A percentile compares a stretch with the other conserved stretches of the same genome.
Evolutionary conservation across 495 filamentous ascomycete species (phyloP).

Genomic region (Daldinia vernicosa): DNA sequence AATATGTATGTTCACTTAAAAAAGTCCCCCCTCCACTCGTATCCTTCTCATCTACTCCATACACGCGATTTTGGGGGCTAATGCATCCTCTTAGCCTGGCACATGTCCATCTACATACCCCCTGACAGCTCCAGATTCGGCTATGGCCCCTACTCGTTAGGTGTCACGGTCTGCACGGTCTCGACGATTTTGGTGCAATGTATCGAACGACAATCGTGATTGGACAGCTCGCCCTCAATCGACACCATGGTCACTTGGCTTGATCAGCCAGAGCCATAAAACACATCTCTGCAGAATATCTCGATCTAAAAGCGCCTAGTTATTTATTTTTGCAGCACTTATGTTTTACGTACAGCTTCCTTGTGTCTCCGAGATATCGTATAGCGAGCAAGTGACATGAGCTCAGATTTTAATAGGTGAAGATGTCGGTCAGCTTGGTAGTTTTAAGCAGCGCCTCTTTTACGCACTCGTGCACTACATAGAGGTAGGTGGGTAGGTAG

Average conservation of each 20-base stretch:
- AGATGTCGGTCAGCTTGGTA: not conserved
- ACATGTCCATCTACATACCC: slow-evolving; percentile 16
- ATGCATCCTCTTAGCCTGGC: slow-evolving; percentile 30
- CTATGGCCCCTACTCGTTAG: slow-evolving; percentile 17
- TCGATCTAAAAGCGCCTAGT: slow-evolving; percentile 1
- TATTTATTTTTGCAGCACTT: not conserved
- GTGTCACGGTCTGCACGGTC: slow-evolving; percentile 9
- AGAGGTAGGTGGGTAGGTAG: too few species aligned
- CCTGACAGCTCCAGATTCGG: slow-evolving; percentile 17
- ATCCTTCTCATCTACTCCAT: slow-evolving; percentile 23
- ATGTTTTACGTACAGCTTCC: not conserved
- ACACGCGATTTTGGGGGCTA: slow-evolving; percentile 22
- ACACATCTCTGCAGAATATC: not conserved
- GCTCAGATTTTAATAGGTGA: not conserved
- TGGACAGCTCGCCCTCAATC: not conserved
- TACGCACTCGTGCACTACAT: too few species aligned
- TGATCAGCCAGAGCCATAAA: not conserved
- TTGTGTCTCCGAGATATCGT: not conserved
- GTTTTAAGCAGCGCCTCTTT: not conserved
- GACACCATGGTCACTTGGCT: not conserved
- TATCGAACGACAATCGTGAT: not conserved
- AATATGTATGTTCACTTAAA: slow-evolving; percentile 1
- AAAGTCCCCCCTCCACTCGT: not conserved
- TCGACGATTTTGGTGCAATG: slow-evolving; percentile 11
- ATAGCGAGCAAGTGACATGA: not conserved